phyloP scores from a whole-genome alignment of 495 filamentous ascomycete genomes.

The Penicillium bialowiezense region DNA sequence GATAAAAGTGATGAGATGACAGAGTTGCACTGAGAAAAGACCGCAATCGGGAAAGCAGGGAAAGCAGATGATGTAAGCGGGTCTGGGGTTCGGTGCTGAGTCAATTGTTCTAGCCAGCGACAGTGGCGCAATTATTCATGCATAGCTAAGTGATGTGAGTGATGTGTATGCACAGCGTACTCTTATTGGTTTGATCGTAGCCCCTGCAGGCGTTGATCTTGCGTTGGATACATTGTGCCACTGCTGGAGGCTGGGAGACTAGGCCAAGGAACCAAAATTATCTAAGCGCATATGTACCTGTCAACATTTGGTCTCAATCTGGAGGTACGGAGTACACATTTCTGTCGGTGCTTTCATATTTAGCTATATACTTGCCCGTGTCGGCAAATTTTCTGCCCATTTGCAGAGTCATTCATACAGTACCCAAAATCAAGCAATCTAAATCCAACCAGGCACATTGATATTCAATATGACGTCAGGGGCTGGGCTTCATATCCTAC shows the following conservation, averaged over 20 bases:
- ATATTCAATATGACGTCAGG: no score
- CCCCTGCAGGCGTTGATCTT: slow-evolving; percentile 3
- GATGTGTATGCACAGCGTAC: not conserved
- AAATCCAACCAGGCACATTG: no score
- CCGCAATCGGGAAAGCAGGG: slow-evolving; percentile 3
- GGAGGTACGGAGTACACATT: no score
- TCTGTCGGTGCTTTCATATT: no score
- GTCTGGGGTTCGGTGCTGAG: slow-evolving; percentile 4
- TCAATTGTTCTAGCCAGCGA: not conserved
- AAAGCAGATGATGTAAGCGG: slow-evolving; percentile 11
- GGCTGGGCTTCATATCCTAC: no score
- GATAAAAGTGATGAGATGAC: not conserved
- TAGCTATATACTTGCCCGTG: no score
- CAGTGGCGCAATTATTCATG: slow-evolving; percentile 3
- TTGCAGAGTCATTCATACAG: no score
- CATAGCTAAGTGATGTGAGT: not conserved
- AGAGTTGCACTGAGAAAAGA: not conserved
- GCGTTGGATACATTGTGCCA: not conserved
- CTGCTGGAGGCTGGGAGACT: not conserved
- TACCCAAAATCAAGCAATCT: no score
- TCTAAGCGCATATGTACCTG: no score
- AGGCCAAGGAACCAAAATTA: not conserved
- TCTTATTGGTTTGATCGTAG: not conserved
- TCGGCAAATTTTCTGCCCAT: no score
- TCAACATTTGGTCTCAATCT: no score